Base-by-base conservation (phyloP, 1,284 basidiomycete species). In the Malassezia psittaci region DNA sequence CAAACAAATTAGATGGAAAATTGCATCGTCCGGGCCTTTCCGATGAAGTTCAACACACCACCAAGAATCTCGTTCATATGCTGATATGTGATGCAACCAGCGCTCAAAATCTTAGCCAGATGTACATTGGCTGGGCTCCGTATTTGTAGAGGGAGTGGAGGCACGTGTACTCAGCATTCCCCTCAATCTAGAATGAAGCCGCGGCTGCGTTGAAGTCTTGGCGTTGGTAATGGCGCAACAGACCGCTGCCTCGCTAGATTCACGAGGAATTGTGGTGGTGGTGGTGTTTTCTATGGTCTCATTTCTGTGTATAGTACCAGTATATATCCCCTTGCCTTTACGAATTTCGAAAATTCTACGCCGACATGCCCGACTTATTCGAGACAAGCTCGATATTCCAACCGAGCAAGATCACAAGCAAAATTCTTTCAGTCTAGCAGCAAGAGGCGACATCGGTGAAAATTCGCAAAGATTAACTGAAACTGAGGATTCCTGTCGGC, bases 81-180 rank as follows among this genome's bases (percentile, higher is more conserved):
- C 64, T 74, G 36, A 72, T 73, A 46, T 64, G 72, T 37, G 72
- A 74, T 29, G 72, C 72, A 12, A 69, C 66, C 3, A 67, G 63
- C 47, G 29, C 56, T 7, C 41, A 57, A 13, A 66, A 72, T 33
- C 58, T 74, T 47, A 60, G 62, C 18, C 64, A 66, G 54, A 73
- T 73, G 68, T 74, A 68, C 52, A 59, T 69, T 8, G 67, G 67
- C 8, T 69, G 67, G 67, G 54, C 58, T 5, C 53, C 58, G 13
- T 60, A 54, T 32, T 34, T 60, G 51, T 57, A 51, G 24, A 29
- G 24, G 24, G 24, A 29, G 42, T 11, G 34, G 35, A 36, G 35
- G 33, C 42, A 44, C 42, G 42, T 44, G 42, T 32, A n/a, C 33
- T 24, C 46, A 19, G 24, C 24, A 3, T 29, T 29, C 24, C 7